Percentiles rank a stretch among this genome's conserved stretches.
These are phyloP conservation scores for Raffaelea deltoideospora DNA, from an alignment of 2,329 filamentous ascomycete genomes.

Conservation along the genomic window DNA sequence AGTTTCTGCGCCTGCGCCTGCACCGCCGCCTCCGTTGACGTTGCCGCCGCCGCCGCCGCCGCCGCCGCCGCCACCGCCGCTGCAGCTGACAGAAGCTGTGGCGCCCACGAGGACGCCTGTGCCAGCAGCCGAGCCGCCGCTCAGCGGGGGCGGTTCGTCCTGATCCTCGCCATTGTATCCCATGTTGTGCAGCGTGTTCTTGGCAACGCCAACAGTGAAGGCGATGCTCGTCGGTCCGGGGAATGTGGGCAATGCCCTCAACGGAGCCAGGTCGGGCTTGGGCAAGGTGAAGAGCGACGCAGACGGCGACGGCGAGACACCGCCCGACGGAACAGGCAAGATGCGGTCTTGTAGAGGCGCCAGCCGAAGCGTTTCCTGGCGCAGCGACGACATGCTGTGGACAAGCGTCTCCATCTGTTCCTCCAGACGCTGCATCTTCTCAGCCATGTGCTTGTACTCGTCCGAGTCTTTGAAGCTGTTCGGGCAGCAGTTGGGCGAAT, in stretches of 20 bases:
- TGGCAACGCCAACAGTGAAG: conserved; percentile 76
- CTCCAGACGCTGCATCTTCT: conserved; percentile 60
- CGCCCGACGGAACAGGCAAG: conserved; percentile 20
- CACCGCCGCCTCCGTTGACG: no score
- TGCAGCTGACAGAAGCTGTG: no score
- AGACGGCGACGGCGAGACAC: conserved; percentile 25
- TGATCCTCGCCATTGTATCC: conserved; percentile 53
- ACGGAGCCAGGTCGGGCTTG: conserved; percentile 29
- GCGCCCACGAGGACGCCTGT: no score
- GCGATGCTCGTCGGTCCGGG: conserved; percentile 64
- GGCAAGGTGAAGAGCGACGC: conserved; percentile 26
- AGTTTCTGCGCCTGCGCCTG: conserved; percentile 18
- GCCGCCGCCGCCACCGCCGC: no score
- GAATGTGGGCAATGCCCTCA: conserved; percentile 47
- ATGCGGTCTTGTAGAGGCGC: conserved; percentile 27
- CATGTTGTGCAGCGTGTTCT: conserved; percentile 77
- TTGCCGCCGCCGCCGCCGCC: no score
- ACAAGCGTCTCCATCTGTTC: conserved; percentile 72
- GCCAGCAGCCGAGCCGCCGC: no score
- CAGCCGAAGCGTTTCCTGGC: conserved; percentile 33
- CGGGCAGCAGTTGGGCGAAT: conserved; percentile 15
- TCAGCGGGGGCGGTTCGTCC: conserved; percentile 42
- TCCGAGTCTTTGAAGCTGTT: conserved; percentile 35
- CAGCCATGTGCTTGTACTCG: conserved; percentile 71
- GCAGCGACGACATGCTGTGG: conserved; percentile 54